Conservation (phyloP, 2,329 filamentous ascomycete genomes). For the Aspergillus novofumigatus region DNA sequence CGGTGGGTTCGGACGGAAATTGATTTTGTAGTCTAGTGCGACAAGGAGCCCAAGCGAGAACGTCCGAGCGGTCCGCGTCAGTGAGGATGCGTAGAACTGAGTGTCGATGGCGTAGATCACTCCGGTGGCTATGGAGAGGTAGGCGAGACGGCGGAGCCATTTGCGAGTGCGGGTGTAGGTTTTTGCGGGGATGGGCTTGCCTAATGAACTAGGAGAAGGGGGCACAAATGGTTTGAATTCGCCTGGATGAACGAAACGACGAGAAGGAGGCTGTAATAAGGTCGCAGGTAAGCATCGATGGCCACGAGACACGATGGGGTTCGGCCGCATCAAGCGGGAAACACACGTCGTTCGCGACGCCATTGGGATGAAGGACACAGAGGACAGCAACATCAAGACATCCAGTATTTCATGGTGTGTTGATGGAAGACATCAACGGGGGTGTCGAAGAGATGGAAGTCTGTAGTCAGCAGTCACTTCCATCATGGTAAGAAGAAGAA, state of each 20-base stretch:
- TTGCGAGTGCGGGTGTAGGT: slow-evolving; percentile 65
- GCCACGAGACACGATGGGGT: slow-evolving; percentile 1
- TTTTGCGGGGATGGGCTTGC: slow-evolving; percentile 65
- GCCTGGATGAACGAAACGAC: slow-evolving; percentile 26
- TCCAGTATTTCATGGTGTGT: background rate
- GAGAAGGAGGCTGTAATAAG: background rate
- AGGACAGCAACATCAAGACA: background rate
- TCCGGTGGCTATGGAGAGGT: slow-evolving; percentile 58
- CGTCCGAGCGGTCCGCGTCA: slow-evolving; percentile 74
- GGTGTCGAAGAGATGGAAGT: background rate
- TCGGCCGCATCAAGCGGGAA: slow-evolving; percentile 2
- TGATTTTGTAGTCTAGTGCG: slow-evolving; percentile 92
- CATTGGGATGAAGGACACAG: slow-evolving; percentile 1
- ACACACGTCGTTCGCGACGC: slow-evolving; percentile 6
- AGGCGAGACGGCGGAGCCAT: slow-evolving; percentile 71
- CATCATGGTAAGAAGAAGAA: background rate
- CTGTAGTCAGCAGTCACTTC: background rate
- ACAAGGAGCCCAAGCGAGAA: slow-evolving; percentile 76
- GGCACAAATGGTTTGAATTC: slow-evolving; percentile 66
- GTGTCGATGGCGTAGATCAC: slow-evolving; percentile 65
- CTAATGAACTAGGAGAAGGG: slow-evolving; percentile 73
- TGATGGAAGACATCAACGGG: background rate
- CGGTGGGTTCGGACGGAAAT: slow-evolving; percentile 78
- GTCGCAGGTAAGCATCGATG: slow-evolving; percentile 1
- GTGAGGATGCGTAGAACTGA: slow-evolving; percentile 71